Evolutionary conservation across 148 eudicot genomes (phyloP), one percentile per base, ranked within the genome.

Genomic region (Simmondsia chinensis): DNA sequence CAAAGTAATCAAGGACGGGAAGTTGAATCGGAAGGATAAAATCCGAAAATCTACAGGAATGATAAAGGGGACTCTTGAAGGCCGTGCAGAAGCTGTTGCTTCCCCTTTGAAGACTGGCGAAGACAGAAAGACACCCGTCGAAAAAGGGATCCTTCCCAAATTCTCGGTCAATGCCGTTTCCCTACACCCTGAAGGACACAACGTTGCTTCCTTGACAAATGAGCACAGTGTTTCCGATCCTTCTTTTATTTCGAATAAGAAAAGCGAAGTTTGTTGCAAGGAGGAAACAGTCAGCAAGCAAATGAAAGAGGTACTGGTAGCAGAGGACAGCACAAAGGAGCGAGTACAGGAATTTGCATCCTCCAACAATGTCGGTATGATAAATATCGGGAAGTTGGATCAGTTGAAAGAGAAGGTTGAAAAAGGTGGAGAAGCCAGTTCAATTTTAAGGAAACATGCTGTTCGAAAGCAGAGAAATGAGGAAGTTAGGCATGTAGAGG

Each of bases 1-100:
- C 29, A 50, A 36, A 40, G 54, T 59, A 37, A 22, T n/a, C 14
- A 21, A 46, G 3, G 55, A 67, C 31, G 59, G 39, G 41, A 63
- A 45, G 21, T 12, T 41, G 21, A 63, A 30, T 38, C 47, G 20
- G 35, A 48, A 23, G 46, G 57, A 54, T 40, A 24, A 20, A 31
- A 50, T 7, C 46, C 20, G 9, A 33, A 53, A 53, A 46, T 43
- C 46, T 44, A 21, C 21, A 18, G 51, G 54, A 44, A 38, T 28
- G 39, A 37, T 29, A 17, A 57, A 43, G 35, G 59, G 57, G 32
- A 56, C 21, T 24, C 33, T n/a, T 21, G 59, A 48, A 24, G 33
- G 39, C 45, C 47, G 39, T 39, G 30, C 30, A 27, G 44, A 59
- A 33, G 27, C n/a, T 23, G 26, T 32, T 45, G 65, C 35, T 27